phyloP scores from a whole-genome alignment of 2,329 filamentous ascomycete species.

The Fusarium ambrosium region DNA sequence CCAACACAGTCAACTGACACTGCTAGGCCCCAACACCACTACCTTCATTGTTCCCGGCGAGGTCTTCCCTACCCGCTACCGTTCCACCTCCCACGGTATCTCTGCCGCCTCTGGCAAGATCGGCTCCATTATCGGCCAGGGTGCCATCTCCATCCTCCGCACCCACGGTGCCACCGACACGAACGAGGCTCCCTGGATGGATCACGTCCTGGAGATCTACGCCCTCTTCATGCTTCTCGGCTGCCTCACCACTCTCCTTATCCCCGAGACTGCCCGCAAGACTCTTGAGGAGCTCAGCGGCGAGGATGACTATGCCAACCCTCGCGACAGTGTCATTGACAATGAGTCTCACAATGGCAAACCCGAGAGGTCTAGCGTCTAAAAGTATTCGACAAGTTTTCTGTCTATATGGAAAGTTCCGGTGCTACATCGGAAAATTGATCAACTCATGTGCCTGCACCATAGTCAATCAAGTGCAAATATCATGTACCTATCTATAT shows the following conservation, averaged over 20 bases:
- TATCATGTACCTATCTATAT: neutral
- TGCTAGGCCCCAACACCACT: constrained; percentile 64
- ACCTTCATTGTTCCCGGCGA: constrained; percentile 71
- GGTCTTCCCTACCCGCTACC: constrained; percentile 69
- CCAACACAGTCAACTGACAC: neutral
- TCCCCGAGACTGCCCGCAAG: constrained; percentile 81
- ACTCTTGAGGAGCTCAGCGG: constrained; percentile 74
- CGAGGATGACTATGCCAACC: constrained; percentile 51
- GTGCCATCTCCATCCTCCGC: constrained; percentile 68
- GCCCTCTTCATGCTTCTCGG: constrained; percentile 84
- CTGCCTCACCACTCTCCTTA: constrained; percentile 75
- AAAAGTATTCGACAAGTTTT: constrained; percentile 9
- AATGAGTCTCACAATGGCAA: constrained; percentile 29
- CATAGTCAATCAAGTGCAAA: neutral
- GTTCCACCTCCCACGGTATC: constrained; percentile 70
- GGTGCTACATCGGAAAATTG: neutral
- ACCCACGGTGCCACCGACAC: constrained; percentile 57
- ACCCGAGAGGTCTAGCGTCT: constrained; percentile 34
- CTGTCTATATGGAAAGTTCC: neutral
- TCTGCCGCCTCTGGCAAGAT: constrained; percentile 69
- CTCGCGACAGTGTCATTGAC: constrained; percentile 13
- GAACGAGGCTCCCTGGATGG: constrained; percentile 73
- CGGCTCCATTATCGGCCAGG: constrained; percentile 69
- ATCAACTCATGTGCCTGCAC: neutral
- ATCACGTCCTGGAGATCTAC: constrained; percentile 82